Base-by-base conservation (phyloP, 441 rosid species). In the Gossypium trilobum region DNA sequence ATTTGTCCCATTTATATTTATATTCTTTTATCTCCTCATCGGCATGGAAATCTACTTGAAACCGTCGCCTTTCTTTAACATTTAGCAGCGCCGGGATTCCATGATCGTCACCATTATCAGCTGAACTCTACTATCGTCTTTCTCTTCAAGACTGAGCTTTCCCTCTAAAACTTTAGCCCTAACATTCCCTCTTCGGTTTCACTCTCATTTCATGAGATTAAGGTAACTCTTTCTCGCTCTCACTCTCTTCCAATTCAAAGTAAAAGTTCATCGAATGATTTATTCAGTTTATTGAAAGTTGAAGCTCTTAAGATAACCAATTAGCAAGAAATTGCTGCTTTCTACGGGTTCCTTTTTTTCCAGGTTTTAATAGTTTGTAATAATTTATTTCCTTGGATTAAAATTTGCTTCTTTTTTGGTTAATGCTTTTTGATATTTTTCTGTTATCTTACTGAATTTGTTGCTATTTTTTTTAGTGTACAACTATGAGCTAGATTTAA, bases 41-140 rank as follows among this genome's bases (percentile, higher is more conserved):
- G 72, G 9, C 29, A 48, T 48, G 7, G 23, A 48, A 25, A 10
- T 29, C 16, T 11, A 68, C 42, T 39, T 68, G 71, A 68, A 68
- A 68, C 50, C 1, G 72, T 54, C 31, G 61, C 48, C 17, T 0
- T 68, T 52, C 5, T 29, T 52, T 10, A 52, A 3, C 58, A 5
- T 52, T 52, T 68, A 31, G 72, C 61, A 29, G 61, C 72, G 50
- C 46, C 16, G 10, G 33, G 27, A 68, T 14, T 52, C 61, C 17
- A 16, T 31, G 48, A 44, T 25, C 66, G 56, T 48, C 66, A 13
- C 54, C 4, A 1, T 57, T 14, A 54, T 31, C 31, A 4, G 13
- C 62, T 27, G 9, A 16, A 54, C 5, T 46, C 42, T 6, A 4
- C 29, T 22, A 8, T 31, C 16, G 2, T 31, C 13, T 10, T 20